Base-by-base conservation (phyloP, 1,139 yeast genomes). In the Taphrina wiesneri region DNA sequence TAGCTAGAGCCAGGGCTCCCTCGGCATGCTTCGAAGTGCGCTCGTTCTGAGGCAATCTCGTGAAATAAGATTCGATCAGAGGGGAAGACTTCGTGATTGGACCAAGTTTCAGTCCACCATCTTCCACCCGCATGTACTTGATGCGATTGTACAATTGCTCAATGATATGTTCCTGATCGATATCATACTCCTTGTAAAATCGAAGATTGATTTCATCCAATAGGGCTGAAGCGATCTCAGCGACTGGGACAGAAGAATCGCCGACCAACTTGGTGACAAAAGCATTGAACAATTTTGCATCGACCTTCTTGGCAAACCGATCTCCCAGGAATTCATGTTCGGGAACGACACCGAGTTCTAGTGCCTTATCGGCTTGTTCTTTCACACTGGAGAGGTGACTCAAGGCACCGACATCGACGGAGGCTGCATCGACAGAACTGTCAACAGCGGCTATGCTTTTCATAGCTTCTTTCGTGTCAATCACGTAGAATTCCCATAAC, bases 401-500 rank as follows among this genome's bases (percentile, higher is more conserved):
- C 9, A 57, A 25, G 13, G 25, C n/a, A 28, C 63, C 59, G 7
- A 39, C 19, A 32, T 36, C 41, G 17, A 60, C 41, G 4, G 17
- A 26, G 15, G 17, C 17, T 25, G 32, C 11, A 7, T 17, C 28
- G 15, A 26, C 17, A 19, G 63, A 45, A 13, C 25, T 19, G 21
- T 32, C 49, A 32, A 28, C 41, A 3, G 41, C 19, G 19, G 54
- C 41, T 6, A 51, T 30, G 28, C 30, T 69, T 19, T 56, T 59
- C 46, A 66, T 74, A 21, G 73, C 71, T 2, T 71, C 68, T 62
- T 77, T 75, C 53, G 83, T 84, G 74, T 90, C 82, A 56, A 91
- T 81, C 11, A 87, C 92, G 73, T 91, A 93, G 75, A 78, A 93
- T 75, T 93, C 91, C 99, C 99, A 93, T 64, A 93, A 80, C 68